phyloP scores from a whole-genome alignment of 2,329 filamentous ascomycete genomes.

The Sporothrix schenckii region DNA sequence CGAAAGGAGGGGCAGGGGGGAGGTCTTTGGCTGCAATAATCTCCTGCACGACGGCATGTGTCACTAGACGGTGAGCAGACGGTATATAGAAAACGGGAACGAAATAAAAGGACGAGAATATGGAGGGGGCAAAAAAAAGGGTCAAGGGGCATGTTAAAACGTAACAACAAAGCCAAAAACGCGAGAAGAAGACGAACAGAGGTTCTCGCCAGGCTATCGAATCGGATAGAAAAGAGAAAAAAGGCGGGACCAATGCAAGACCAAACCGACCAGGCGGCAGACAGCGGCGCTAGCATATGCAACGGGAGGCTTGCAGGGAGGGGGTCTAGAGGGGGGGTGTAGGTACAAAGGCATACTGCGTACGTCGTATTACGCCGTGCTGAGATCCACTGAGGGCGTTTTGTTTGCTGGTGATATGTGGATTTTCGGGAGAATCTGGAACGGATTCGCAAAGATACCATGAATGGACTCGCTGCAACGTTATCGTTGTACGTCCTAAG shows the following conservation, averaged over 20 bases:
- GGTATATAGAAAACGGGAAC: not conserved
- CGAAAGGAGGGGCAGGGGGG: not conserved
- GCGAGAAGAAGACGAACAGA: not conserved
- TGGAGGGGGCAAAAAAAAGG: not conserved
- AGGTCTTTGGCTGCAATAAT: constrained; percentile 1
- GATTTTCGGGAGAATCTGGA: constrained; percentile 9
- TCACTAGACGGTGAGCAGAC: not conserved
- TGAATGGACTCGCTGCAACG: not conserved
- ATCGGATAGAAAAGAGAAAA: constrained; percentile 17
- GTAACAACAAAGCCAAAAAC: constrained; percentile 1
- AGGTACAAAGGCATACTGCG: not conserved
- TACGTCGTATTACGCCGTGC: constrained; percentile 8
- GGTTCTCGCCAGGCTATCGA: not conserved
- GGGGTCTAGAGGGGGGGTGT: not conserved
- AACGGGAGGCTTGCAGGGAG: constrained; percentile 18
- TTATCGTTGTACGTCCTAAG: constrained; percentile 2
- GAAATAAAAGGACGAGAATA: not conserved
- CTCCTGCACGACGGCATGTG: constrained; percentile 13
- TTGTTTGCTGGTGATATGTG: constrained; percentile 1
- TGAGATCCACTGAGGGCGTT: constrained; percentile 19
- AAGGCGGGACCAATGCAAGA: not conserved
- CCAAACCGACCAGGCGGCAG: not conserved
- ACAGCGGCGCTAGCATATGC: constrained; percentile 15
- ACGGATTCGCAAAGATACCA: not conserved
- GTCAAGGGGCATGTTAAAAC: not conserved